Evolutionary conservation across 2,329 filamentous ascomycete genomes (phyloP), one percentile per base, ranked within the genome.

Genomic region (Colletotrichum aenigma): DNA sequence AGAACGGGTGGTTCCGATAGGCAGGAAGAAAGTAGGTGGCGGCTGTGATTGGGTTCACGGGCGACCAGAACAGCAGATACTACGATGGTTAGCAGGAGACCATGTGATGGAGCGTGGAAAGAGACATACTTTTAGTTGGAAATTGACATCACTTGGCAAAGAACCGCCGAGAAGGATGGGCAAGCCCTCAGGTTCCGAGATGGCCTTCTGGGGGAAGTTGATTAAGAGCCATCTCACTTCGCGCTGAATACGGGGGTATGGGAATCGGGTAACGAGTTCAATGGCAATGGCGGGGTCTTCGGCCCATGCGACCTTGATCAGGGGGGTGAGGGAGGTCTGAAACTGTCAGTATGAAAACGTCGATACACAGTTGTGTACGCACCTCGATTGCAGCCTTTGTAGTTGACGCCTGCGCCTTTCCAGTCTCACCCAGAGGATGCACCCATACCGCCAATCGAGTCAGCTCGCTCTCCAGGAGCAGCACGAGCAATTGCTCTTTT

Each of bases 21-120:
- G 94, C 93, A 1, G 97, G 97, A 79, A 98, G 84, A 87, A 99
- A 98, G 85, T 97, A 96, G 0, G 96, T 98, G 8, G 97, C 93
- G 1, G 97, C 96, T 12, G 96, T 97, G 77, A 98, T 94, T 0
- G 97, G 97, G 81, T 98, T 98, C 36, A 98, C 93, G 0, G 97
- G 93, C 26, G 94, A 91, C 97, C 97, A 99, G 86, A 95, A 98
- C 3, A 99, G 88, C 18, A 99, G 88, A 84, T 98, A 98, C 92
- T 96, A 78, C 10, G 64, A 65, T 79, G 66, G 77, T 86, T 80
- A 86, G 81, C 69, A 76, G 62, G 55, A 21, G 13, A 18, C 43
- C 43, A 13, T 52, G 43, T 21, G 7, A 15, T 43, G 36, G 61
- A 6, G 65, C 80, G 10, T 10, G 16, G 12, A 24, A 58, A 34